A percentile compares a stretch with the other conserved stretches of the same genome.
phyloP scores from a whole-genome alignment of 2,329 filamentous ascomycete species.

The Colletotrichum simmondsii region DNA sequence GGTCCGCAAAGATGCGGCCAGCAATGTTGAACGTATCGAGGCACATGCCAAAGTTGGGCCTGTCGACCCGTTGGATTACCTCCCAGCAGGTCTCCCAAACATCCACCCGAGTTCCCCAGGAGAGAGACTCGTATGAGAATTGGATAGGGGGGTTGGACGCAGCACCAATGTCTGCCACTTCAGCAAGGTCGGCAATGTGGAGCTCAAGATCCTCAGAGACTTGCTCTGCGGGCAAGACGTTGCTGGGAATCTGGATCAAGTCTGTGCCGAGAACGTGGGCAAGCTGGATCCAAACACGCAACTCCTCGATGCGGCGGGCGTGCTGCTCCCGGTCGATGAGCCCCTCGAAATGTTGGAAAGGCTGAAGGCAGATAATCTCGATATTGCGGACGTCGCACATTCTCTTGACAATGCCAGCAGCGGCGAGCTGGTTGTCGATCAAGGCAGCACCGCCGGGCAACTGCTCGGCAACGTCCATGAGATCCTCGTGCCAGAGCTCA shows the following conservation, averaged over 20 bases:
- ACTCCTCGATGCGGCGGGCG: slow-evolving; percentile 66
- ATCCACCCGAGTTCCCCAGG: slow-evolving; percentile 77
- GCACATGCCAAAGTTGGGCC: slow-evolving; percentile 80
- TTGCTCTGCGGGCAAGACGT: slow-evolving; percentile 66
- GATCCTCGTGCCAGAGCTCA: slow-evolving; percentile 83
- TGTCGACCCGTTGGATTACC: slow-evolving; percentile 71
- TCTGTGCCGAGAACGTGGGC: slow-evolving; percentile 73
- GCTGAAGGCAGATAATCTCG: slow-evolving; percentile 75
- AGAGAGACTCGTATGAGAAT: slow-evolving; percentile 80
- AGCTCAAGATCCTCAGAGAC: slow-evolving; percentile 60
- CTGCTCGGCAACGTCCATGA: slow-evolving; percentile 67
- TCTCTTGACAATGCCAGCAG: slow-evolving; percentile 65
- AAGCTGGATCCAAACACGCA: slow-evolving; percentile 77
- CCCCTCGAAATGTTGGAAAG: slow-evolving; percentile 83
- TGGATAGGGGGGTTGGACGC: slow-evolving; percentile 65
- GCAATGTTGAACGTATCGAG: slow-evolving; percentile 85
- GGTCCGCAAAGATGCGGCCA: slow-evolving; percentile 77
- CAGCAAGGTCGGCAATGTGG: slow-evolving; percentile 70
- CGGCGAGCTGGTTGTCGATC: slow-evolving; percentile 61
- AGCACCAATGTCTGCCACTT: slow-evolving; percentile 75
- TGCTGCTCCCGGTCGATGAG: slow-evolving; percentile 72
- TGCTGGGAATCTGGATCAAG: slow-evolving; percentile 79
- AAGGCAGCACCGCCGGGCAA: slow-evolving; percentile 51
- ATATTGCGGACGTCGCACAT: slow-evolving; percentile 68
- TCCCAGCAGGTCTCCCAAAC: slow-evolving; percentile 80